phyloP scores from a whole-genome alignment of 805 yeast genomes.

The Nakazawaea siamensis region DNA sequence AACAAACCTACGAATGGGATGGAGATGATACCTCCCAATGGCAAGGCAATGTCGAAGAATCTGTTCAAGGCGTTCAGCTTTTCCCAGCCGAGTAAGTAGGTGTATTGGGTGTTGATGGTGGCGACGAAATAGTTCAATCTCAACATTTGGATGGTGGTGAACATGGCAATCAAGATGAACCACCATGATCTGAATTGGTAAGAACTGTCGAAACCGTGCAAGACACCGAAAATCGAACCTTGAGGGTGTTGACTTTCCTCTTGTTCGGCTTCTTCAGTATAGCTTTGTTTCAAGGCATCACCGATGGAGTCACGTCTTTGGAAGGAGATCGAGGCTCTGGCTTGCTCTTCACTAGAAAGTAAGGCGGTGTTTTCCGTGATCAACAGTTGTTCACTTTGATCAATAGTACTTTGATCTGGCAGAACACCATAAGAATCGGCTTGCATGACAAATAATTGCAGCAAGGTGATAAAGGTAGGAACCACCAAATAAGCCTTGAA shows the following conservation, averaged over 20 bases:
- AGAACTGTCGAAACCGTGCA: slow-evolving; percentile 43
- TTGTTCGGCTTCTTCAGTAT: slow-evolving; percentile 41
- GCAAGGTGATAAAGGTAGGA: slow-evolving; percentile 39
- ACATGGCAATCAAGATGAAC: slow-evolving; percentile 40
- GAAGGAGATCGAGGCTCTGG: slow-evolving; percentile 13
- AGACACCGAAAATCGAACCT: slow-evolving; percentile 40
- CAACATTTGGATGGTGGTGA: slow-evolving; percentile 49
- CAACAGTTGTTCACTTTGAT: slow-evolving; percentile 3
- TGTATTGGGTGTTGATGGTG: slow-evolving; percentile 47
- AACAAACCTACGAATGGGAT: slow-evolving; percentile 46
- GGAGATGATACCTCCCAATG: slow-evolving; percentile 47
- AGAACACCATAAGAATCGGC: slow-evolving; percentile 39
- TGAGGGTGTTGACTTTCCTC: slow-evolving; percentile 22
- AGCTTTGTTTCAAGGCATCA: slow-evolving; percentile 46
- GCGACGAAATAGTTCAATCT: slow-evolving; percentile 53
- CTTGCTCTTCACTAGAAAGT: slow-evolving; percentile 18
- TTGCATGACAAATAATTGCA: slow-evolving; percentile 41
- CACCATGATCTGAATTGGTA: slow-evolving; percentile 44
- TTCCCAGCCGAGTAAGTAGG: slow-evolving; percentile 31
- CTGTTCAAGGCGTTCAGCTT: slow-evolving; percentile 33
- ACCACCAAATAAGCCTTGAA: slow-evolving; percentile 39
- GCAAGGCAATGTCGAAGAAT: slow-evolving; percentile 45
- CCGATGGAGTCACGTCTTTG: slow-evolving; percentile 44
- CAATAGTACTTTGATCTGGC: slow-evolving; percentile 15
- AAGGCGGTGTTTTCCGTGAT: slow-evolving; percentile 13